A percentile compares a stretch with the other conserved stretches of the same genome.
Evolutionary conservation across 495 filamentous ascomycete species (phyloP).

Genomic region (Xylaria castorea): DNA sequence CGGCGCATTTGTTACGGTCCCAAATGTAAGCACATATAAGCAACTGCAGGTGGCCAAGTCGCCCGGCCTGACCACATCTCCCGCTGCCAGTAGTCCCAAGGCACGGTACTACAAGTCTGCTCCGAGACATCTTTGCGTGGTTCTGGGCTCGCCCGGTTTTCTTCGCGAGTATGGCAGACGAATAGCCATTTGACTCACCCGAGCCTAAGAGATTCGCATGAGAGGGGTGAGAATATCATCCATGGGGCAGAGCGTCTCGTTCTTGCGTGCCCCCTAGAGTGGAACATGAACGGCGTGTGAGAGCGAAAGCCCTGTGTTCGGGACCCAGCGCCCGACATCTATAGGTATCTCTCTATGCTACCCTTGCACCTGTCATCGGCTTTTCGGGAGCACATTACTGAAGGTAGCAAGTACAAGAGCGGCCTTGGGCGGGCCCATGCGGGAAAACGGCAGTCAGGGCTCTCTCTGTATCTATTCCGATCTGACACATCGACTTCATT

Average conservation of each 20-base stretch:
- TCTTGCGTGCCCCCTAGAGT: not conserved
- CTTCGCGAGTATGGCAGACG: not conserved
- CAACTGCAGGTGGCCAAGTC: not conserved
- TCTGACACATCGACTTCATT: conserved; percentile 6
- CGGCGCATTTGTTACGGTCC: not conserved
- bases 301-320: not conserved
- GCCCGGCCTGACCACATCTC: not conserved
- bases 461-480: not conserved
- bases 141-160: not conserved
- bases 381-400: not conserved
- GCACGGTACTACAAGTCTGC: not conserved
- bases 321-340: not conserved
- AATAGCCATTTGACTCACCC: not conserved
- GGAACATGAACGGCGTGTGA: not conserved
- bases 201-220: not conserved
- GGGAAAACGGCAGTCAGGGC: not conserved
- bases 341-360: not conserved
- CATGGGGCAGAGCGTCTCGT: not conserved
- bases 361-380: not conserved
- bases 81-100: not conserved
- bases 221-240: not conserved
- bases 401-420: not conserved
- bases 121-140: not conserved
- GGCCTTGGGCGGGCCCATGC: not conserved
- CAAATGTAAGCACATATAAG: not conserved